Conservation (phyloP, 192 early-diverging fungal genomes). For the Obelidium mucronatum region DNA sequence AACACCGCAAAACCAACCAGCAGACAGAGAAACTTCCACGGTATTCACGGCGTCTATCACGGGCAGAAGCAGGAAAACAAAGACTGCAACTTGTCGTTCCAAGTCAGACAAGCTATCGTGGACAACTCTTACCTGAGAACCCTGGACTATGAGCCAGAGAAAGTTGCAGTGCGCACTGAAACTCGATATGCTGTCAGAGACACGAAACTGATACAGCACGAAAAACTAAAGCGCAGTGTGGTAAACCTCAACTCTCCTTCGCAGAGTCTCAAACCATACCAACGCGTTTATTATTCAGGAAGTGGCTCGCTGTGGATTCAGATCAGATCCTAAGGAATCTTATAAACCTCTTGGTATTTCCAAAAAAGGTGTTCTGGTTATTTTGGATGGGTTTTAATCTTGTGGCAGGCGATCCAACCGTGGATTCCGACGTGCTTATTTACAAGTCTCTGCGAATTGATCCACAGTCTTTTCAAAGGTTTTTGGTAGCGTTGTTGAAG, state of each 20-base stretch:
- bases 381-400: background rate
- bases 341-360: constrained; percentile 55
- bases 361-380: background rate
- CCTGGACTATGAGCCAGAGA: constrained; percentile 44
- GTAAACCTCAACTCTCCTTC: no score
- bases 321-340: constrained; percentile 58
- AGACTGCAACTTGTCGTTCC: constrained; percentile 29
- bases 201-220: constrained; percentile 31
- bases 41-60: constrained; percentile 40
- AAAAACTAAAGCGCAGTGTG: constrained; percentile 38
- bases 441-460: constrained; percentile 50
- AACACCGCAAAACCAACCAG: background rate
- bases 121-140: constrained; percentile 40
- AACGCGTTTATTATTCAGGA: constrained; percentile 35
- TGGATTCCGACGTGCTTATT: constrained; percentile 53
- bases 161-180: constrained; percentile 50
- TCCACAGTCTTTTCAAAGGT: constrained; percentile 39
- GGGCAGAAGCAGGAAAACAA: constrained; percentile 32
- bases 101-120: constrained; percentile 51
- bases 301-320: constrained; percentile 49
- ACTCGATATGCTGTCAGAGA: constrained; percentile 35
- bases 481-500: background rate
- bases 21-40: constrained; percentile 27
- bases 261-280: no score
- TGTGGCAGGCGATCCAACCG: constrained; percentile 52